phyloP scores from a whole-genome alignment of 139 green algal genomes.

The Diplosphaera chodatii region DNA sequence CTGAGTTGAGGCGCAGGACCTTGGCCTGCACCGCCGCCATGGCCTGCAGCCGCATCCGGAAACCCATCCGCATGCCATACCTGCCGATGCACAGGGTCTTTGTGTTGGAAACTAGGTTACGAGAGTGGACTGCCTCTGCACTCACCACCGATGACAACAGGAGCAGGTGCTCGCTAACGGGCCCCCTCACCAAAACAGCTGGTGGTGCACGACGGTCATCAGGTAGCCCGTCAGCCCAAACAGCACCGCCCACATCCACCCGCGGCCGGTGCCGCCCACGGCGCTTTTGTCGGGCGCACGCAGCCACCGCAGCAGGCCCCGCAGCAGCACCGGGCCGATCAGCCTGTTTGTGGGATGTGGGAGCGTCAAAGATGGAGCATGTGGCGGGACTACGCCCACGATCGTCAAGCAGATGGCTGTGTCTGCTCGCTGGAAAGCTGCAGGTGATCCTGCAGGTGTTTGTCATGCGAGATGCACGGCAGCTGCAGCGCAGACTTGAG shows the following conservation, averaged over 20 bases:
- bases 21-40: constrained; percentile 45
- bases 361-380: too few relatives aligned
- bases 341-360: too few relatives aligned
- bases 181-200: constrained; percentile 62
- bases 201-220: constrained; percentile 68
- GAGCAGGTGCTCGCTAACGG: too few relatives aligned
- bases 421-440: too few relatives aligned
- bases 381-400: too few relatives aligned
- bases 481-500: constrained; percentile 8
- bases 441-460: too few relatives aligned
- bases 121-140: too few relatives aligned
- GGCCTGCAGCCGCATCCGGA: constrained; percentile 50
- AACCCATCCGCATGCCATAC: constrained; percentile 64
- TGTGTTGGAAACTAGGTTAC: too few relatives aligned
- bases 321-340: constrained; percentile 52
- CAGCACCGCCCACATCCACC: constrained; percentile 64
- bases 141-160: too few relatives aligned
- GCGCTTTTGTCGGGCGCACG: constrained; percentile 11
- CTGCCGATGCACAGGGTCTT: constrained; percentile 17
- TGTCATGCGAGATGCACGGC: constrained; percentile 1
- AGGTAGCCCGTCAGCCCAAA: constrained; percentile 39
- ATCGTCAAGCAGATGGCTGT: too few relatives aligned
- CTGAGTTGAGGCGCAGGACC: constrained; percentile 65
- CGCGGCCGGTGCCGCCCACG: constrained; percentile 29
- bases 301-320: constrained; percentile 65